Evolutionary conservation across 805 yeast species (phyloP).

Genomic region (Hanseniaspora meyeri): DNA sequence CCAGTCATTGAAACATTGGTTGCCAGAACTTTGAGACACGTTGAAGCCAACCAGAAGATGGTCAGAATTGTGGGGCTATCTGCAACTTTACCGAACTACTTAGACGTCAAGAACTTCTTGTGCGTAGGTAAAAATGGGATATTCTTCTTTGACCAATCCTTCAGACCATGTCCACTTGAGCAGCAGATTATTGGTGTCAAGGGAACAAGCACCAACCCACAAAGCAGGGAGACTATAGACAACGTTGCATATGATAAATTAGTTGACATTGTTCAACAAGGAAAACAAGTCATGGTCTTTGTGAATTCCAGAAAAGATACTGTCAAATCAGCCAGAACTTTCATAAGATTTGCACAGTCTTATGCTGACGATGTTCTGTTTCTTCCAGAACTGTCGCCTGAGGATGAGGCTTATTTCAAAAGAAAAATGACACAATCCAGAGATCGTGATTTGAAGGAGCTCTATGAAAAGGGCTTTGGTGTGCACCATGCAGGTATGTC

Average conservation of each 20-base stretch:
- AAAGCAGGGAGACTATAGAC: slow-evolving; percentile 60
- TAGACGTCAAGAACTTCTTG: slow-evolving; percentile 88
- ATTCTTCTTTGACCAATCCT: slow-evolving; percentile 87
- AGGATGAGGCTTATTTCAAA: slow-evolving; percentile 31
- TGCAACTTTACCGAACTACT: slow-evolving; percentile 82
- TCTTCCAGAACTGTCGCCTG: slow-evolving; percentile 19
- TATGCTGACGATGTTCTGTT: slow-evolving; percentile 40
- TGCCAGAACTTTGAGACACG: slow-evolving; percentile 88
- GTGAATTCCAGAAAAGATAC: slow-evolving; percentile 95
- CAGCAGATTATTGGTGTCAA: slow-evolving; percentile 79
- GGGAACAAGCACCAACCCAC: slow-evolving; percentile 70
- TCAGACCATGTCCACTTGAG: slow-evolving; percentile 85
- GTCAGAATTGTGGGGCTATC: slow-evolving; percentile 88
- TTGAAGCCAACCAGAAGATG: slow-evolving; percentile 86
- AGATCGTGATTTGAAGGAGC: slow-evolving; percentile 67
- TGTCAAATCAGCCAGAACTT: slow-evolving; percentile 62
- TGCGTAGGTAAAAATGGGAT: slow-evolving; percentile 88
- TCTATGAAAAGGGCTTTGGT: slow-evolving; percentile 75
- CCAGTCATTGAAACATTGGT: slow-evolving; percentile 92
- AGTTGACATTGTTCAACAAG: slow-evolving; percentile 49
- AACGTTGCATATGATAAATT: slow-evolving; percentile 65
- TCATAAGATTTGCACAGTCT: slow-evolving; percentile 55
- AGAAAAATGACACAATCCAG: slow-evolving; percentile 61
- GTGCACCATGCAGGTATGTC: slow-evolving; percentile 97
- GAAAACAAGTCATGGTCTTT: slow-evolving; percentile 89